Conservation (phyloP, 2,329 filamentous ascomycete genomes). For the Furcasterigmium sp. region DNA sequence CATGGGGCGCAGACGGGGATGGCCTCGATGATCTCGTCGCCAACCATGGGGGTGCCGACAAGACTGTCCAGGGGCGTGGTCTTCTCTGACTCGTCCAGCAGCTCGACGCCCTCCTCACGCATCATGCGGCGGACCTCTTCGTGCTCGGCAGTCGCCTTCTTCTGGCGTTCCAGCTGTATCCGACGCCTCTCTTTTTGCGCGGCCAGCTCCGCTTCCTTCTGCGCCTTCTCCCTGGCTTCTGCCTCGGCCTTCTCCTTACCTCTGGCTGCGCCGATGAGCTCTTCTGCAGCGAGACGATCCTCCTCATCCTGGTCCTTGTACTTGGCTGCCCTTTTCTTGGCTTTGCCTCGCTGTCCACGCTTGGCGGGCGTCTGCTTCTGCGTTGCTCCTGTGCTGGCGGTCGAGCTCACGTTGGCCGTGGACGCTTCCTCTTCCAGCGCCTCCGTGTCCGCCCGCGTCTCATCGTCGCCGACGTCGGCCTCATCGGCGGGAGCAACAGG, state of each 20-base stretch:
- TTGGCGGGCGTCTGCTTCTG: slow-evolving; percentile 46
- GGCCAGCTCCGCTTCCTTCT: slow-evolving; percentile 66
- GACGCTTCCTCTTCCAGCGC: slow-evolving; percentile 6
- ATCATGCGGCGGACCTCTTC: slow-evolving; percentile 63
- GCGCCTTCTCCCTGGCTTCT: slow-evolving; percentile 61
- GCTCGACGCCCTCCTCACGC: slow-evolving; percentile 54
- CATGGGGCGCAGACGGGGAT: slow-evolving; percentile 63
- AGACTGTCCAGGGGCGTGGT: slow-evolving; percentile 61
- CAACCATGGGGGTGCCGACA: slow-evolving; percentile 70
- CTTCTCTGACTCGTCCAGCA: slow-evolving; percentile 48
- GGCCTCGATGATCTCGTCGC: slow-evolving; percentile 74
- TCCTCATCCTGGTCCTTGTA: slow-evolving; percentile 95
- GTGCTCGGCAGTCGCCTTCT: slow-evolving; percentile 69
- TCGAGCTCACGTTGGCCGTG: slow-evolving; percentile 3
- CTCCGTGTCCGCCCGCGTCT: slow-evolving; percentile 4
- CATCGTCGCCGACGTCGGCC: slow-evolving; percentile 7
- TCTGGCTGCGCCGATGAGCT: slow-evolving; percentile 73
- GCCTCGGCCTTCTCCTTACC: slow-evolving; percentile 64
- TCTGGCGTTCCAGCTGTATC: slow-evolving; percentile 73
- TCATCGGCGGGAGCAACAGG: neutral
- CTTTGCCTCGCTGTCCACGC: slow-evolving; percentile 75
- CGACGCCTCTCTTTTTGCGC: slow-evolving; percentile 70
- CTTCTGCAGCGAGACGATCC: slow-evolving; percentile 77
- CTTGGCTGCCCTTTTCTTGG: slow-evolving; percentile 81
- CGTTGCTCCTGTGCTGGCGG: slow-evolving; percentile 19